Conservation (phyloP, 2,329 filamentous ascomycete genomes). For the Macroventuria anomochaeta region DNA sequence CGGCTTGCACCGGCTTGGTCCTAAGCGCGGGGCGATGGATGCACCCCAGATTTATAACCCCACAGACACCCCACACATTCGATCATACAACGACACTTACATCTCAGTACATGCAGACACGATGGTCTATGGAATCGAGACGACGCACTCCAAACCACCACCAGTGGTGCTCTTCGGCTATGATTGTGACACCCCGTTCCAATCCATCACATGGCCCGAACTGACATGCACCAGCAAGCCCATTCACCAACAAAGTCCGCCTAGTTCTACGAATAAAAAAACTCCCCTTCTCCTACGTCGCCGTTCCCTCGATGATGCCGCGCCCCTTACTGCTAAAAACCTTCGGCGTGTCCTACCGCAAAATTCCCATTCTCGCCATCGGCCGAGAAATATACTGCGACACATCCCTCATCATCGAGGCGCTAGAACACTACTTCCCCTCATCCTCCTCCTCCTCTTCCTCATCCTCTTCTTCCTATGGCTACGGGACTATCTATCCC, state of each 20-base stretch:
- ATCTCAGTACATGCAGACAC: too few relatives aligned
- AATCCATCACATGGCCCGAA: not conserved
- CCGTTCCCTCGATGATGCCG: constrained; percentile 52
- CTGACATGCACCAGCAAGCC: constrained; percentile 31
- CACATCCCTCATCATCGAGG: constrained; percentile 44
- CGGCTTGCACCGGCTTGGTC: constrained; percentile 4
- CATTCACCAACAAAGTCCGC: constrained; percentile 49
- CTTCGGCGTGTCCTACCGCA: constrained; percentile 50
- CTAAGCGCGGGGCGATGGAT: not conserved
- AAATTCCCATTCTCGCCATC: constrained; percentile 44
- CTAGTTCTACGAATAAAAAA: constrained; percentile 45
- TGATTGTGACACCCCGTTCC: not conserved
- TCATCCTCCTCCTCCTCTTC: too few relatives aligned
- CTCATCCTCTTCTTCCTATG: too few relatives aligned
- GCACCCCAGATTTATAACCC: not conserved
- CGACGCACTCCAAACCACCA: not conserved
- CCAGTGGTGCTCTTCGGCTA: constrained; percentile 9
- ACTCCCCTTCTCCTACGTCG: constrained; percentile 39
- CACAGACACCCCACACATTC: not conserved
- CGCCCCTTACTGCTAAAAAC: constrained; percentile 44
- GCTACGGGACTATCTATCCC: constrained; percentile 49
- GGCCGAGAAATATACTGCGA: constrained; percentile 46
- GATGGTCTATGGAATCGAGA: constrained; percentile 1
- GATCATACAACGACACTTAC: too few relatives aligned
- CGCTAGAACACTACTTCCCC: constrained; percentile 42